These are phyloP conservation scores for Nymphaea thermarum DNA, from an alignment of 164 flowering plant genomes.

Conservation along the genomic window DNA sequence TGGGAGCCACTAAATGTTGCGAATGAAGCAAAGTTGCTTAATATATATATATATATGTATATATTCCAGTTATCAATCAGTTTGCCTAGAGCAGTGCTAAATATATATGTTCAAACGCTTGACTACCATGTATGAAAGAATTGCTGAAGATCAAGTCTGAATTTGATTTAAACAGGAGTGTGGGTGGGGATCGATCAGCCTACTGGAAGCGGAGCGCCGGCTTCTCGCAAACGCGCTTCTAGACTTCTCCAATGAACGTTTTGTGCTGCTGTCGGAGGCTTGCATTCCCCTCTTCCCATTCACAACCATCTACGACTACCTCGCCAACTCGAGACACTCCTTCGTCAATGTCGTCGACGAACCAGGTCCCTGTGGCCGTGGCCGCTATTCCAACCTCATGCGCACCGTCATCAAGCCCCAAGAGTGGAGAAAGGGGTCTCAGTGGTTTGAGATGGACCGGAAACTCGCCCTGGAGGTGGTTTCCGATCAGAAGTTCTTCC, in stretches of 20 bases:
- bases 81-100: too few relatives aligned
- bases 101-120: too few relatives aligned
- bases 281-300: slow-evolving; percentile 83
- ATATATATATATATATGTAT: too few relatives aligned
- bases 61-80: too few relatives aligned
- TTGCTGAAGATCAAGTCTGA: too few relatives aligned
- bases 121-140: too few relatives aligned
- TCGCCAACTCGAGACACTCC: slow-evolving; percentile 31
- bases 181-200: slow-evolving; percentile 51
- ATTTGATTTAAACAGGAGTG: too few relatives aligned
- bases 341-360: slow-evolving; percentile 41
- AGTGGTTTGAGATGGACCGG: slow-evolving; percentile 65
- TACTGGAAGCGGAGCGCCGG: slow-evolving; percentile 72
- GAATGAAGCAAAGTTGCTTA: too few relatives aligned
- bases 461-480: slow-evolving; percentile 36
- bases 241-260: slow-evolving; percentile 60
- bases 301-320: slow-evolving; percentile 51
- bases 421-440: slow-evolving; percentile 71
- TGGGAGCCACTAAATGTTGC: too few relatives aligned
- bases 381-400: slow-evolving; percentile 42
- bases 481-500: slow-evolving; percentile 35
- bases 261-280: slow-evolving; percentile 69
- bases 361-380: slow-evolving; percentile 45
- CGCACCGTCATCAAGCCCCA: slow-evolving; percentile 22
- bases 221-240: slow-evolving; percentile 67